Conservation (phyloP, 495 filamentous ascomycete species). For the Trichoderma asperelloides region DNA sequence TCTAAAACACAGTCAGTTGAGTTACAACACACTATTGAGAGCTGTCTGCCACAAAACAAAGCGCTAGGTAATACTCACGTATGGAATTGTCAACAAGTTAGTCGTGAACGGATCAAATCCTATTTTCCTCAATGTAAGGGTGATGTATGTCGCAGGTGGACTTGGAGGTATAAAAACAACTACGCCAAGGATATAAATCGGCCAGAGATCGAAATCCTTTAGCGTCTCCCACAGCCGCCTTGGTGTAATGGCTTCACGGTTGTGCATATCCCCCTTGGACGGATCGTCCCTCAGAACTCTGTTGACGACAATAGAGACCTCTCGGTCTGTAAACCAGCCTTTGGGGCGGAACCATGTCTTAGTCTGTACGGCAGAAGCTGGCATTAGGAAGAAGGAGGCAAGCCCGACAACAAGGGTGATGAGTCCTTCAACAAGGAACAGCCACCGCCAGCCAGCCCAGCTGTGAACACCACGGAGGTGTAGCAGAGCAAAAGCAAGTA, state of each 20-base stretch:
- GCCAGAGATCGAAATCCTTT: constrained; percentile 67
- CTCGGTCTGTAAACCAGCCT: constrained; percentile 61
- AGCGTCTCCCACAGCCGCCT: constrained; percentile 49
- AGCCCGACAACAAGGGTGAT: constrained; percentile 57
- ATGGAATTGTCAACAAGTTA: constrained; percentile 62
- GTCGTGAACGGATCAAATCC: constrained; percentile 60
- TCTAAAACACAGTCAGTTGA: constrained; percentile 21
- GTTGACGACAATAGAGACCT: constrained; percentile 61
- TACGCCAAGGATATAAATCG: constrained; percentile 57
- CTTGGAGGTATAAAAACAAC: constrained; percentile 48
- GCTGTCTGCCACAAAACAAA: not conserved
- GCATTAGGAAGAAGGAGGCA: constrained; percentile 57
- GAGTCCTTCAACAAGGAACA: constrained; percentile 31
- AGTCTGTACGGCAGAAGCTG: constrained; percentile 63
- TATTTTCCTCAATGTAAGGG: constrained; percentile 49
- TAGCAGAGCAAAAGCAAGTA: constrained; percentile 64
- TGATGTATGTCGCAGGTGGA: constrained; percentile 52
- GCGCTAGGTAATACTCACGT: not conserved
- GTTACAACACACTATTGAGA: not conserved
- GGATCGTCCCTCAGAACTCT: constrained; percentile 39
- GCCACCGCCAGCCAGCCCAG: constrained; percentile 62
- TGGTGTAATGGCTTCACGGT: constrained; percentile 52
- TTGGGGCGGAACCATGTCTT: constrained; percentile 58
- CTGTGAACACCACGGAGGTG: constrained; percentile 53
- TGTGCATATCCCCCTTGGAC: constrained; percentile 49